Percentiles rank a stretch among this genome's conserved stretches.
phyloP scores from a whole-genome alignment of 768 basidiomycete genomes.

The Hypholoma sublateritium region DNA sequence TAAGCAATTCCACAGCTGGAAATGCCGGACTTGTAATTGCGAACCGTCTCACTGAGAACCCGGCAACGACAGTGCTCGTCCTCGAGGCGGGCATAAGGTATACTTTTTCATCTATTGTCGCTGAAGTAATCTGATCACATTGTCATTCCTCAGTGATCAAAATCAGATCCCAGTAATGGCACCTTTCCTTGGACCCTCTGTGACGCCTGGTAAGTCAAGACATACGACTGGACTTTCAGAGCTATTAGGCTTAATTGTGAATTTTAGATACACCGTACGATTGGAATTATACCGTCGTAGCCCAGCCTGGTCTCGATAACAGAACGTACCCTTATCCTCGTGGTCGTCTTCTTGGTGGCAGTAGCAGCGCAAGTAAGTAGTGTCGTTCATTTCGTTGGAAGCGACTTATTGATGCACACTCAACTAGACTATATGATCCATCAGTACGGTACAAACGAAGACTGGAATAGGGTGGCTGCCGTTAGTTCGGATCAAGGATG shows the following conservation, averaged over 20 bases:
- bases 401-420: background rate
- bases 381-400: background rate
- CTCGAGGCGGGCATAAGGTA: conserved; percentile 62
- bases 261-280: conserved; percentile 23
- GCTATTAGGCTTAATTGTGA: background rate
- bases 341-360: conserved; percentile 34
- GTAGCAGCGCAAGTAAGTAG: conserved; percentile 28
- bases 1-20: conserved; percentile 31
- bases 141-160: conserved; percentile 16
- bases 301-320: conserved; percentile 30
- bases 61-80: conserved; percentile 44
- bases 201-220: conserved; percentile 17
- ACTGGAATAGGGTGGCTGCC: conserved; percentile 33
- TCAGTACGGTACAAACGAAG: conserved; percentile 33
- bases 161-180: conserved; percentile 19
- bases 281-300: conserved; percentile 34
- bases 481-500: conserved; percentile 34
- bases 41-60: conserved; percentile 51
- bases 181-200: conserved; percentile 21
- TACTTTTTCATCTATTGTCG: no score
- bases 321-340: conserved; percentile 31
- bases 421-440: conserved; percentile 32
- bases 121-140: background rate
- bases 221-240: background rate
- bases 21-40: conserved; percentile 59